Evolutionary conservation across 1,284 basidiomycete species (phyloP), one percentile per base, ranked within the genome.

Genomic region (Leccinum solheimii): DNA sequence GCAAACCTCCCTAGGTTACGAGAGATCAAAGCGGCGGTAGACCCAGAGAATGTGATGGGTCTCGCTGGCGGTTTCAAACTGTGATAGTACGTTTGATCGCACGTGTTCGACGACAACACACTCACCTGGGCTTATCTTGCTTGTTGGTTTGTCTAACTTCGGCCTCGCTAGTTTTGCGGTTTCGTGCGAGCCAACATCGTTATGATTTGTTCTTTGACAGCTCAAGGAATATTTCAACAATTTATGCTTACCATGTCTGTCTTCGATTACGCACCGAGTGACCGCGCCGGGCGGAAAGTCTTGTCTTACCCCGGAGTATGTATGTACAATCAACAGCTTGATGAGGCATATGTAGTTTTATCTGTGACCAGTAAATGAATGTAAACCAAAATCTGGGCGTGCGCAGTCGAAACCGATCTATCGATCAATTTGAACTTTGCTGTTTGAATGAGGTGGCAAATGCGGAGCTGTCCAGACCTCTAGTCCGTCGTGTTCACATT

Each of bases 31-130:
- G 68, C 65, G 6, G 49, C 55, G 49, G 76, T 81, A 49, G 84
- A 86, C 63, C 84, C 82, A 0, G 57, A 70, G 4, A 78, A 82
- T 62, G 75, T 84, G 8, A 86, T 86, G 83, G 78, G 73, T 10
- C 77, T 86, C n/a, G 75, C 83, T 9, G 83, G 83, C 0, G 83
- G 84, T 1, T 85, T 57, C 60, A 63, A 61, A 52, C 34, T 68
- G 30, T 64, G 43, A 56, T 30, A 43, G 43, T 45, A 21, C 13
- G 19, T 78, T 67, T 57, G 79, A 77, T 13, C 10, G 40, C 16
- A 43, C 5, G 9, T 43, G 9, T n/a, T 40, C 40, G 40, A 40
- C n/a, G 40, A 40, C 14, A 5, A n/a, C 9, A 10, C 14, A 40
- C n/a, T 40, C 5, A n/a, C 9, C 40, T 19, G 40, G 7, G 36